Conservation (phyloP, 2,329 filamentous ascomycete genomes). For the Fusarium sp. region DNA sequence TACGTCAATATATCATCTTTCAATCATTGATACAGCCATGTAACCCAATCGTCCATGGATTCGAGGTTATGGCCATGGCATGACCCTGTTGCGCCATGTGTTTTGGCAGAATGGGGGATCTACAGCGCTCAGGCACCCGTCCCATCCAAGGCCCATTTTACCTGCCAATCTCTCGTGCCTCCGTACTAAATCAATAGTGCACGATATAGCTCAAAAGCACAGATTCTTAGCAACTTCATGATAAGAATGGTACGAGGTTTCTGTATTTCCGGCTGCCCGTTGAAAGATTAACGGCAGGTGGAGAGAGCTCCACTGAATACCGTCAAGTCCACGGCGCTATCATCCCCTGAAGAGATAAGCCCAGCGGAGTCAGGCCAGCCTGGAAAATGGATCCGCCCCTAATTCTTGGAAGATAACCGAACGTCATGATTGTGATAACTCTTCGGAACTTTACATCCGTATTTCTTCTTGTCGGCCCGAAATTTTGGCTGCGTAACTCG, state of each 20-base stretch:
- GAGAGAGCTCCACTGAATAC: neutral
- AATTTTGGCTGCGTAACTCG: neutral
- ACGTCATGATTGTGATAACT: neutral
- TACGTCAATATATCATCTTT: neutral
- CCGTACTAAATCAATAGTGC: neutral
- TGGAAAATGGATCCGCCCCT: neutral
- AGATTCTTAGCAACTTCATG: neutral
- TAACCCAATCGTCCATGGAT: too few relatives aligned
- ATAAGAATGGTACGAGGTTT: neutral
- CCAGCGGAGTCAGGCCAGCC: neutral
- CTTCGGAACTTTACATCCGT: neutral
- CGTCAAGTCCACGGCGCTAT: neutral
- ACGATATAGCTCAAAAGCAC: neutral
- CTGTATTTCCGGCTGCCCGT: neutral
- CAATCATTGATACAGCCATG: neutral
- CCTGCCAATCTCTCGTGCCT: neutral
- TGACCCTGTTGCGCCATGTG: neutral
- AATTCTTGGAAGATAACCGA: neutral
- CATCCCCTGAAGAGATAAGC: neutral
- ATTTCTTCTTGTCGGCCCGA: conserved; percentile 7
- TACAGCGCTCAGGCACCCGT: neutral
- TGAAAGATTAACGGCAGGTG: neutral
- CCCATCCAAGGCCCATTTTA: neutral
- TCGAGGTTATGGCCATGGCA: neutral
- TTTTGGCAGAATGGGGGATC: neutral